Base-by-base conservation (phyloP, 148 eudicot genomes). In the Rhododendron henanense region DNA sequence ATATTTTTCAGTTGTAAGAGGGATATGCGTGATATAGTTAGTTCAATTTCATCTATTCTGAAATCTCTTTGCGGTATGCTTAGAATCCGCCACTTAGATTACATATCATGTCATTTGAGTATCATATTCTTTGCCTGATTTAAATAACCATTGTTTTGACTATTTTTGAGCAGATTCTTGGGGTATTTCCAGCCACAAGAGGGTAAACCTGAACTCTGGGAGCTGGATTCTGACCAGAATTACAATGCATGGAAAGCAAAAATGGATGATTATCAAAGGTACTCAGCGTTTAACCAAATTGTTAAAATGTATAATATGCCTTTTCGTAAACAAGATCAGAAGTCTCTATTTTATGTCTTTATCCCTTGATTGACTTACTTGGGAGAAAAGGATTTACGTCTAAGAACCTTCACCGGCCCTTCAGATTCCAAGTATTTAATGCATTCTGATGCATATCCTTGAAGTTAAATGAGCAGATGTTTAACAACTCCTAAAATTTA, bases 151-250 rank as follows among this genome's bases (percentile, higher is more conserved):
- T 39, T 59, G 14, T 47, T 82, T 85, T 86, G 19, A 48, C 79
- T 80, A 31, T 88, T 19, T 83, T 79, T 63, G 79, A 44, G 87
- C 95, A 94, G 98, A 80, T 94, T 96, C 87, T 89, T 96, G 92
- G 99, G 99, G 67, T 84, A 93, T 93, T 96, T 96, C 90, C 94
- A 92, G 86, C 95, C 96, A 25, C 93, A 93, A 82, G 88, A 75
- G 73, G 95, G 89, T 53, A 94, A 92, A 89, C 94, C 95, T 55
- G 96, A 92, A 80, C 82, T 92, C 51, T 94, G 96, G 96, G 94
- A 93, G 89, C 86, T 93, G 75, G 91, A 90, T 65, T 90, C 94
- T 23, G 90, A 91, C 81, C 94, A 93, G 87, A 88, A 86, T 81
- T 90, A 89, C 87, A 90, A 80, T 85, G 55, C 88, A 85, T 87